phyloP scores from a whole-genome alignment of 2,329 filamentous ascomycete species.

The Hypoxylon sp. region DNA sequence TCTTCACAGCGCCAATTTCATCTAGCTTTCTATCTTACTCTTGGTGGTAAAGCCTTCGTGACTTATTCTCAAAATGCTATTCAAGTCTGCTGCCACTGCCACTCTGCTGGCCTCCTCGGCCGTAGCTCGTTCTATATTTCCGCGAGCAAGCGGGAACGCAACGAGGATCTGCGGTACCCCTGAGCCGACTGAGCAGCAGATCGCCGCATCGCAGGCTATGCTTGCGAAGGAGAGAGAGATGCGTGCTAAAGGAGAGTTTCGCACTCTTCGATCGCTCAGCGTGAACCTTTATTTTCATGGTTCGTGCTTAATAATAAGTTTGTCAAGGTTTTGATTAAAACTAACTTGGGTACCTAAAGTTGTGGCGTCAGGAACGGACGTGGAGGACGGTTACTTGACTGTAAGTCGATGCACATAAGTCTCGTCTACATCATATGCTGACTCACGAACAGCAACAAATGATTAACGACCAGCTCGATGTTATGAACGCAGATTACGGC shows the following conservation, averaged over 20 bases:
- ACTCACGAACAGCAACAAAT: slow-evolving; percentile 53
- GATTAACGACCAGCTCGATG: slow-evolving; percentile 59
- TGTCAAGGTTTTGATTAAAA: too few relatives aligned
- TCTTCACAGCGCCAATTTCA: background rate
- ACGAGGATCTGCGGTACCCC: slow-evolving; percentile 51
- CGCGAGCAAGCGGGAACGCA: slow-evolving; percentile 29
- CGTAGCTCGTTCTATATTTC: slow-evolving; percentile 43
- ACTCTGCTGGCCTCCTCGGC: slow-evolving; percentile 48
- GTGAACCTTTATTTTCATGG: slow-evolving; percentile 59
- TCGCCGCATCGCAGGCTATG: slow-evolving; percentile 47
- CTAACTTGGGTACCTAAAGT: slow-evolving; percentile 35
- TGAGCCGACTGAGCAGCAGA: slow-evolving; percentile 50
- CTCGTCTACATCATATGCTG: slow-evolving; percentile 23
- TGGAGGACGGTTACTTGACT: slow-evolving; percentile 56
- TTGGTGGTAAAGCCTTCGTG: background rate
- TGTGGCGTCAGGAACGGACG: slow-evolving; percentile 52
- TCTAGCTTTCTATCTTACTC: background rate
- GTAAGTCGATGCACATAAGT: slow-evolving; percentile 47
- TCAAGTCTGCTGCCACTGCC: slow-evolving; percentile 43
- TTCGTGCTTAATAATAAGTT: too few relatives aligned
- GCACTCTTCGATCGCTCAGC: slow-evolving; percentile 49
- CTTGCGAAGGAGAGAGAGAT: slow-evolving; percentile 47
- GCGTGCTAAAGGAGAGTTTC: slow-evolving; percentile 44
- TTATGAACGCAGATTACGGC: slow-evolving; percentile 62
- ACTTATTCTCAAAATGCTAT: slow-evolving; percentile 42